Conservation (phyloP, 352 stramenopile species). For the Globisporangium parvum region DNA sequence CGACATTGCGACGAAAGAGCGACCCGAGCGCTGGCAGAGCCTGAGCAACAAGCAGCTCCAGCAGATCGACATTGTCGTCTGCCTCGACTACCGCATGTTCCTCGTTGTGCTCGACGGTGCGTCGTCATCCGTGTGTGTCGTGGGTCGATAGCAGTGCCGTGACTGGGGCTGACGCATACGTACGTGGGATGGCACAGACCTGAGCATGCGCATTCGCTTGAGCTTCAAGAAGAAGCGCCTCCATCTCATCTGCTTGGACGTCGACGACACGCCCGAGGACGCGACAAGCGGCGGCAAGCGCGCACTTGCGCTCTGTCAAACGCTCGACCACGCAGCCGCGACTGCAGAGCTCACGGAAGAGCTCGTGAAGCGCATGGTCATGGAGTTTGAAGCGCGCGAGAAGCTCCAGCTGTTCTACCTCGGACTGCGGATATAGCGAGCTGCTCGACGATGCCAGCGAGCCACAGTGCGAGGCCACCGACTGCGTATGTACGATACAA, state of each 20-base stretch:
- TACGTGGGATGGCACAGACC: slow-evolving; percentile 18
- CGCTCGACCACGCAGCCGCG: slow-evolving; percentile 24
- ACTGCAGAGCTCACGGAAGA: slow-evolving; percentile 30
- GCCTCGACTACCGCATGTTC: slow-evolving; percentile 80
- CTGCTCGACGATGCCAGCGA: not conserved
- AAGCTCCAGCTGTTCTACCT: slow-evolving; percentile 38
- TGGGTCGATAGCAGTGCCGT: not conserved
- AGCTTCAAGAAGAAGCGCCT: slow-evolving; percentile 49
- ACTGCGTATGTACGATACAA: no score
- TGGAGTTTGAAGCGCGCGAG: slow-evolving; percentile 40
- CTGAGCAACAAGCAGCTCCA: slow-evolving; percentile 53
- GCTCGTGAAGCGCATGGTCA: slow-evolving; percentile 31
- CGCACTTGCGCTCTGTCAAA: slow-evolving; percentile 48
- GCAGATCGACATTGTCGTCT: slow-evolving; percentile 69
- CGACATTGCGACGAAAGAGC: slow-evolving; percentile 62
- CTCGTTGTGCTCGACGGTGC: slow-evolving; percentile 62
- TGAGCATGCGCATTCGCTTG: slow-evolving; percentile 40
- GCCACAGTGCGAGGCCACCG: no score
- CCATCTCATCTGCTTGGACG: slow-evolving; percentile 79
- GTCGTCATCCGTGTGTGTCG: slow-evolving; percentile 1
- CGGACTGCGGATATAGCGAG: slow-evolving; percentile 33
- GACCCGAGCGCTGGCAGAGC: slow-evolving; percentile 74
- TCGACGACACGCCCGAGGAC: slow-evolving; percentile 66
- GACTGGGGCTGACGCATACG: not conserved
- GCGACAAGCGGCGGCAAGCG: slow-evolving; percentile 36